A percentile compares a stretch with the other conserved stretches of the same genome.
Conservation (phyloP, 179 eudicot genomes). For the Camellia oleifera region DNA sequence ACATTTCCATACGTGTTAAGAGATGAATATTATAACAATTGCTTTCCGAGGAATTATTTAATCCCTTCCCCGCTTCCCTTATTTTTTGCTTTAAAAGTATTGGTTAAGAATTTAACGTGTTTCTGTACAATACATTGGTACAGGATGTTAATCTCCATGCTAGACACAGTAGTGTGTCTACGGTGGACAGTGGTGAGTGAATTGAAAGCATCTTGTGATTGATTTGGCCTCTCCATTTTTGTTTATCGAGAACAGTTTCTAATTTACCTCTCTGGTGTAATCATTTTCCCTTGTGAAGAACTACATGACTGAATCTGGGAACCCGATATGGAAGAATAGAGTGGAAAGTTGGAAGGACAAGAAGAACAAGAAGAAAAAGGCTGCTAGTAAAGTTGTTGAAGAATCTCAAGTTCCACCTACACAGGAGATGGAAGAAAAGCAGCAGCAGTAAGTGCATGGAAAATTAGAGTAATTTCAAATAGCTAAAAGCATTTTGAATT, state of each 20-base stretch:
- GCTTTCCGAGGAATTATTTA: background rate
- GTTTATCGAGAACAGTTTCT: background rate
- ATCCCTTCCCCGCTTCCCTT: background rate
- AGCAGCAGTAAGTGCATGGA: constrained; percentile 50
- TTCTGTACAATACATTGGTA: constrained; percentile 11
- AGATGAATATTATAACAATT: background rate
- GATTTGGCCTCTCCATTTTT: background rate
- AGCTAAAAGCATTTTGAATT: background rate
- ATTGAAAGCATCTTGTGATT: background rate
- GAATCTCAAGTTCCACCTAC: constrained; percentile 61
- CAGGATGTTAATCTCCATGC: constrained; percentile 81
- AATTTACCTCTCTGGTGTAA: background rate
- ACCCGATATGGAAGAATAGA: constrained; percentile 91
- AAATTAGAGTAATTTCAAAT: background rate
- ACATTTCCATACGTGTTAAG: too few species aligned
- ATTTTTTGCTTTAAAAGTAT: background rate
- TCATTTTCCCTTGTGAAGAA: constrained; percentile 38
- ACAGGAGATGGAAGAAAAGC: constrained; percentile 76
- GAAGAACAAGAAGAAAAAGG: constrained; percentile 73
- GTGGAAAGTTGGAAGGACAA: constrained; percentile 96
- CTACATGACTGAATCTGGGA: constrained; percentile 67
- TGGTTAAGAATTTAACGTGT: background rate
- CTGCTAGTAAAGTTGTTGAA: constrained; percentile 44
- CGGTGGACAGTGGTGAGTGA: constrained; percentile 82
- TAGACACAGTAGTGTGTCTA: constrained; percentile 78